Percentiles rank a stretch among this genome's conserved stretches.
Conservation (phyloP, 768 basidiomycete genomes). For the Ramaria rubella region DNA sequence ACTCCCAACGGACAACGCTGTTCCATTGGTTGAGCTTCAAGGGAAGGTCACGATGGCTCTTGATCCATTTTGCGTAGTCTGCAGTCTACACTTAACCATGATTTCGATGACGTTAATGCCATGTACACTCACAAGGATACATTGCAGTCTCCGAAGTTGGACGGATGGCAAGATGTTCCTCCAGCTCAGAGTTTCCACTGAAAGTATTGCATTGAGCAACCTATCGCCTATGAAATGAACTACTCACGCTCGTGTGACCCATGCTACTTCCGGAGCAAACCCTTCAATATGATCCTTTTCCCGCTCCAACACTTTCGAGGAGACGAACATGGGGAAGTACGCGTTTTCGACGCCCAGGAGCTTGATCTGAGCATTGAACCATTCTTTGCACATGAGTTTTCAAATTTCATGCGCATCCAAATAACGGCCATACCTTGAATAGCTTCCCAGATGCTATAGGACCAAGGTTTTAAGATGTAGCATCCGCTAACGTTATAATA, state of each 20-base stretch:
- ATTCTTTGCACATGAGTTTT: constrained; percentile 44
- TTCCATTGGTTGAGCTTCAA: constrained; percentile 99
- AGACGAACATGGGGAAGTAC: constrained; percentile 99
- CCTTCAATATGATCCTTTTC: constrained; percentile 99
- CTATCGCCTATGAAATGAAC: neutral
- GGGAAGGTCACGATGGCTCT: constrained; percentile 93
- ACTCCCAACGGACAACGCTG: constrained; percentile 98
- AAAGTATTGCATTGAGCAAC: neutral
- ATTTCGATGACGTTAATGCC: neutral
- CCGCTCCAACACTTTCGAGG: constrained; percentile 82
- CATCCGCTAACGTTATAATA: constrained; percentile 99
- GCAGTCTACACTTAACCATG: neutral
- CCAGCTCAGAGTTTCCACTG: constrained; percentile 87
- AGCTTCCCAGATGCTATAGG: constrained; percentile 93
- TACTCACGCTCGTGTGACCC: constrained; percentile 93
- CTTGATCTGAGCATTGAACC: constrained; percentile 92
- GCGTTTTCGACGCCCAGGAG: constrained; percentile 93
- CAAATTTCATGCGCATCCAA: neutral
- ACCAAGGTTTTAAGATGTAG: constrained; percentile 98
- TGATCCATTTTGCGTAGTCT: constrained; percentile 99
- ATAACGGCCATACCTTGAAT: constrained; percentile 64
- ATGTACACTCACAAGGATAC: constrained; percentile 78
- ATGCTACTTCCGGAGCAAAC: constrained; percentile 99
- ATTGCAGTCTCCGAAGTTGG: constrained; percentile 98
- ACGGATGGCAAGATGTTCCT: constrained; percentile 96